Base-by-base conservation (phyloP, 805 yeast genomes). In the Sporopachydermia quercuum region DNA sequence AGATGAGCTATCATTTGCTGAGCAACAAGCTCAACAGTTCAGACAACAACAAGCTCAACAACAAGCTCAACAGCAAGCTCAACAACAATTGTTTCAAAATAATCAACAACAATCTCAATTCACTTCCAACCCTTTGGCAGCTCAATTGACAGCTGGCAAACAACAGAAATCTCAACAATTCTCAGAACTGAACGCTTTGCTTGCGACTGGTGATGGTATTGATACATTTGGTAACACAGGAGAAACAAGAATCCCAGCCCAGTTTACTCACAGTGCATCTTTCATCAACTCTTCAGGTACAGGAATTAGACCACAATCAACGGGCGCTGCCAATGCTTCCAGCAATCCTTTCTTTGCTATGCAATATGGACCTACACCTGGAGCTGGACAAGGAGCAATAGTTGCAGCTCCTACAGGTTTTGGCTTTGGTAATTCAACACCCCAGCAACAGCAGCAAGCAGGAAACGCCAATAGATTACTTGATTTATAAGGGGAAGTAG, bases 221-320 rank as follows among this genome's bases (percentile, higher is more conserved):
- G 98, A 87, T 61, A 87, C 96, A 0, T 91, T 83, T 57, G 94
- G 94, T 55, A 85, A 84, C 58, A 76, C 80, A 14, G 94, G 94
- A 40, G 78, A 74, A 15, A 57, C 75, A 4, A 76, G 96, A 62
- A 72, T 89, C 41, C 95, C 97, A 3, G 93, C 94, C 37, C 96
- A 89, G 53, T 89, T 82, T 56, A 89, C 96, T 1, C 74, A 71
- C 47, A 76, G 91, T 2, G 76, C 78, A 3, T 77, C 74, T 14
- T 86, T 87, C 55, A 70, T 89, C 50, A 85, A 82, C 58, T 82
- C 95, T 16, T 78, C 82, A 45, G 96, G 96, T 50, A 82, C 89
- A 4, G 95, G 94, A 23, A 72, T 64, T 51, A 74, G 63, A 36
- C 8, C 38, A 49, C 79, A 74, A 48, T 64, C 62, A 34, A 45